These are phyloP conservation scores for Dactylellina parvicollis DNA, from an alignment of 2,329 filamentous ascomycete genomes.

Conservation along the genomic window DNA sequence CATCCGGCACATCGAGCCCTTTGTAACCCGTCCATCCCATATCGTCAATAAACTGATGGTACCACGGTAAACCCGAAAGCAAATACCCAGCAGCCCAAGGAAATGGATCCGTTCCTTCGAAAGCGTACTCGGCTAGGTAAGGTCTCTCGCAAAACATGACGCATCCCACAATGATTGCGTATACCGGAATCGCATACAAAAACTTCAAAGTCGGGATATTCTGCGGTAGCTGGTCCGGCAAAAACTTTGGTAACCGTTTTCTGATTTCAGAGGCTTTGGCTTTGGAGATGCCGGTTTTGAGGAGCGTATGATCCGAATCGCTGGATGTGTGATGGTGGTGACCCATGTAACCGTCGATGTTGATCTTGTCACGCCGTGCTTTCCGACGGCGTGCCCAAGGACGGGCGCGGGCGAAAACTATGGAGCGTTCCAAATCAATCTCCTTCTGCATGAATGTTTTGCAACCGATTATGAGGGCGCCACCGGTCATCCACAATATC, in stretches of 20 bases:
- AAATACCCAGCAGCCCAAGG: conserved; percentile 93
- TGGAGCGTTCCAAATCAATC: conserved; percentile 81
- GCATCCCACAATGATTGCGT: conserved; percentile 72
- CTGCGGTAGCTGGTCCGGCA: conserved; percentile 76
- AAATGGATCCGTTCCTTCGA: conserved; percentile 80
- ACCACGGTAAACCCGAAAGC: conserved; percentile 77
- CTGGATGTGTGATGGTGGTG: conserved; percentile 57
- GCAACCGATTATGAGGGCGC: conserved; percentile 78
- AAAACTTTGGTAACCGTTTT: conserved; percentile 71
- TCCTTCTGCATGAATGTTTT: conserved; percentile 81
- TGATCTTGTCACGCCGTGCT: conserved; percentile 60
- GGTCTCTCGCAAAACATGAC: conserved; percentile 76
- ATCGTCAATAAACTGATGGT: conserved; percentile 71
- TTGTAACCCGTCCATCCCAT: conserved; percentile 63
- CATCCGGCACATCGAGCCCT: conserved; percentile 76
- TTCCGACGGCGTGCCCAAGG: conserved; percentile 60
- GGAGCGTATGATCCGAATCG: conserved; percentile 66
- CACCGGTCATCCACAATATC: conserved; percentile 83
- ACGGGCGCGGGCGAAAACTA: conserved; percentile 65
- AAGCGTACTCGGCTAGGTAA: conserved; percentile 74
- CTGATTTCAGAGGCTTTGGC: conserved; percentile 60
- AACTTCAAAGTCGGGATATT: conserved; percentile 83
- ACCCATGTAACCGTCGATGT: conserved; percentile 53
- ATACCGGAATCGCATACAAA: conserved; percentile 83
- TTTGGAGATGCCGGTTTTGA: conserved; percentile 61